phyloP scores from a whole-genome alignment of 441 rosid species.

The Pelargonium myrrhifolium region DNA sequence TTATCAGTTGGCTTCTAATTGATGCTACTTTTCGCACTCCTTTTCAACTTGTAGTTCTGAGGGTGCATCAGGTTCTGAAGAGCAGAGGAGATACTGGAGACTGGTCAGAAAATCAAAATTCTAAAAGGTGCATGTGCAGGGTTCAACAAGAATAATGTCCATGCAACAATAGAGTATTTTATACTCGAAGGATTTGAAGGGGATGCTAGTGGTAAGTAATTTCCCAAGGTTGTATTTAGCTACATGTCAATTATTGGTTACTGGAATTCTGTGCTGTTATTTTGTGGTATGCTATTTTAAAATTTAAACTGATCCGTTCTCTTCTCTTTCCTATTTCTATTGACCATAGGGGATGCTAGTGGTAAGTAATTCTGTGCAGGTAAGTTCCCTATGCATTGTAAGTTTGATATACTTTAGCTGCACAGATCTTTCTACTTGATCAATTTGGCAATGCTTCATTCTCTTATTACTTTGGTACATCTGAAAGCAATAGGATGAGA shows the following conservation, averaged over 20 bases:
- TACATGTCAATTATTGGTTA: not conserved
- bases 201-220: slow-evolving; percentile 53
- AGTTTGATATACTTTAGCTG: not conserved
- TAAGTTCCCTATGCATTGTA: slow-evolving; percentile 15
- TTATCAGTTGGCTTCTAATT: slow-evolving; percentile 3
- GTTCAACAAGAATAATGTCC: slow-evolving; percentile 36
- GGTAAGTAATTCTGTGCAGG: slow-evolving; percentile 83
- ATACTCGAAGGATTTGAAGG: slow-evolving; percentile 53
- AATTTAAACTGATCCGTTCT: not conserved
- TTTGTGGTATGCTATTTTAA: not conserved
- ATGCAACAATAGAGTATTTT: slow-evolving; percentile 61
- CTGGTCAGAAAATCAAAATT: slow-evolving; percentile 52
- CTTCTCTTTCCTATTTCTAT: too few species aligned
- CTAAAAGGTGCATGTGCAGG: slow-evolving; percentile 56
- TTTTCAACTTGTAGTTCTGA: slow-evolving; percentile 40
- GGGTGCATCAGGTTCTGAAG: slow-evolving; percentile 42
- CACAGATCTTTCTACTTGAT: not conserved
- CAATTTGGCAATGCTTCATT: not conserved
- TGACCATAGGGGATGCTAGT: slow-evolving; percentile 53
- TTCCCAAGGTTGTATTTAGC: not conserved
- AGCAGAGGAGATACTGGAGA: slow-evolving; percentile 51
- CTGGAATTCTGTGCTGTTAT: not conserved
- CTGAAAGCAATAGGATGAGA: slow-evolving; percentile 41
- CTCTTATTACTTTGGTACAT: slow-evolving; percentile 1
- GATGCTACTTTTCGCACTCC: slow-evolving; percentile 7